A percentile compares a stretch with the other conserved stretches of the same genome.
phyloP scores from a whole-genome alignment of 129 eudicot genomes.

The Daucus carota region DH1_v3.0 NC_030382.2:33854501-33855000 shows the following conservation, averaged over 20 bases:
- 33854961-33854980: background rate
- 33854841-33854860: constrained; percentile 38
- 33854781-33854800: too few relatives aligned
- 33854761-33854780: background rate
- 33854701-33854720: too few relatives aligned
- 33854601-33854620: too few relatives aligned
- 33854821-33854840: constrained; percentile 37
- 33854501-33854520: background rate
- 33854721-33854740: too few relatives aligned
- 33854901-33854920: constrained; percentile 18
- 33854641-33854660: too few relatives aligned
- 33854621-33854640: too few relatives aligned
- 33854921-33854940: background rate
- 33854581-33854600: background rate
- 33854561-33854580: background rate
- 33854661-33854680: too few relatives aligned
- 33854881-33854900: constrained; percentile 40
- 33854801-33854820: constrained; percentile 31
- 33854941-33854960: background rate
- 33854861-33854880: constrained; percentile 80
- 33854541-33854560: background rate
- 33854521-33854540: background rate
- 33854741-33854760: background rate
- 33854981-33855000: background rate
- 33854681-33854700: too few relatives aligned